Base-by-base conservation (phyloP, 2,329 filamentous ascomycete genomes). In the Arthroderma sp. region DNA sequence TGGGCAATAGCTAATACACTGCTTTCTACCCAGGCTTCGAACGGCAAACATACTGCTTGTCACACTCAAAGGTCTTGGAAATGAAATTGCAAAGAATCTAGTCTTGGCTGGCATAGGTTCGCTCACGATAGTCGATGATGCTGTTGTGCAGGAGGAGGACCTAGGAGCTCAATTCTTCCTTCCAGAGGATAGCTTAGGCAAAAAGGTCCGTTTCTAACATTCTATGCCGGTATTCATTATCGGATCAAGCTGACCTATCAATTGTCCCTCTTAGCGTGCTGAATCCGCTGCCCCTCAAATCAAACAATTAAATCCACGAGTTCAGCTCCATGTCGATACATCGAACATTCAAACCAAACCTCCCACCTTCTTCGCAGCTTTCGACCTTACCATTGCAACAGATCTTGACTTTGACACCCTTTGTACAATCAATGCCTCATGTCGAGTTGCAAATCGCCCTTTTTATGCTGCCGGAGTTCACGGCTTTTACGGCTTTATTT, bases 51-150 rank as follows among this genome's bases (percentile, higher is more conserved):
- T 98, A 54, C 80, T 96, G 38, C 77, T 98, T 50, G 82, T 98
- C 53, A 87, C 81, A 29, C 79, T 94, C 63, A 85, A 83, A 58
- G 87, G 84, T 1, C 76, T 98, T 10, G 87, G 84, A 47, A 93
- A 89, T 60, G 91, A 98, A 66, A 83, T 96, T 44, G 88, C 91
- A 51, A 98, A 98, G 71, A 98, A 96, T 60, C 80, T 98, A 22
- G 89, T 95, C 11, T 78, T 98, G 2, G 88, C 91, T 22, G 91
- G 91, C 48, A 83, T 98, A 56, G 83, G 84, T 46, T 89, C 86
- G 30, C 73, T 98, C 49, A 96, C 89, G 10, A 79, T 98, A 45
- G 72, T 91, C 47, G 91, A 98, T 65, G 75, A 84, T 56, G 78
- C 82, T 44, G 50, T 68, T 6, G 83, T 94, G 45, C 82, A 77